A percentile compares a stretch with the other conserved stretches of the same genome.
Conservation (phyloP, 352 stramenopile genomes). For the Globisporangium perplexum region DNA sequence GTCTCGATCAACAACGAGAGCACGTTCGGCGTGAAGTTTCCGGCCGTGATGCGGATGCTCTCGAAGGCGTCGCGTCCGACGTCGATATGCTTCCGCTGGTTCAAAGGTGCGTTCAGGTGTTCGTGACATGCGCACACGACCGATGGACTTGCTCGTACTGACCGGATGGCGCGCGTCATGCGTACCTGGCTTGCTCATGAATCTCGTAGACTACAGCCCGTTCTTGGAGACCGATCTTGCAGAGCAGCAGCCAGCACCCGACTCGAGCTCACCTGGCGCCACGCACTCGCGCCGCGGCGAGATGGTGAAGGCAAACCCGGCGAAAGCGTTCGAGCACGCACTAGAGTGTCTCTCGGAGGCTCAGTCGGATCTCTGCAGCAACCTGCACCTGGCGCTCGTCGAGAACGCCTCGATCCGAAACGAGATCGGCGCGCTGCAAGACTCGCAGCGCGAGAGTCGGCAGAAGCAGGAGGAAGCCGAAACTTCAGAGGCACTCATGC, state of each 20-base stretch:
- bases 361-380: slow-evolving; percentile 52
- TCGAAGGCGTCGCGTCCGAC: slow-evolving; percentile 56
- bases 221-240: slow-evolving; percentile 58
- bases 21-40: slow-evolving; percentile 58
- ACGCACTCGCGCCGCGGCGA: slow-evolving; percentile 7
- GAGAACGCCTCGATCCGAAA: slow-evolving; percentile 77
- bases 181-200: too few species aligned
- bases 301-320: slow-evolving; percentile 8
- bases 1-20: slow-evolving; percentile 76
- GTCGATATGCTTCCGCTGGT: slow-evolving; percentile 75
- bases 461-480: slow-evolving; percentile 27
- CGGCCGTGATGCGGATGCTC: slow-evolving; percentile 42
- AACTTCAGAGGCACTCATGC: slow-evolving; percentile 7
- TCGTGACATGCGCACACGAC: too few species aligned
- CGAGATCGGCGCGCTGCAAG: slow-evolving; percentile 48
- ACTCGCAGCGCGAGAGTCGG: slow-evolving; percentile 38
- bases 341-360: slow-evolving; percentile 58
- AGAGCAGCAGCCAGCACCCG: slow-evolving; percentile 18
- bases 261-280: not conserved
- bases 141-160: not conserved
- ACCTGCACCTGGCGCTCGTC: slow-evolving; percentile 57
- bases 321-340: slow-evolving; percentile 35
- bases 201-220: slow-evolving; percentile 50
- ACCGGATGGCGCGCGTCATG: too few species aligned
- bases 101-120: slow-evolving; percentile 30